Evolutionary conservation across 768 basidiomycete species (phyloP).

Genomic region (Trichaptum fuscoviolaceum): DNA sequence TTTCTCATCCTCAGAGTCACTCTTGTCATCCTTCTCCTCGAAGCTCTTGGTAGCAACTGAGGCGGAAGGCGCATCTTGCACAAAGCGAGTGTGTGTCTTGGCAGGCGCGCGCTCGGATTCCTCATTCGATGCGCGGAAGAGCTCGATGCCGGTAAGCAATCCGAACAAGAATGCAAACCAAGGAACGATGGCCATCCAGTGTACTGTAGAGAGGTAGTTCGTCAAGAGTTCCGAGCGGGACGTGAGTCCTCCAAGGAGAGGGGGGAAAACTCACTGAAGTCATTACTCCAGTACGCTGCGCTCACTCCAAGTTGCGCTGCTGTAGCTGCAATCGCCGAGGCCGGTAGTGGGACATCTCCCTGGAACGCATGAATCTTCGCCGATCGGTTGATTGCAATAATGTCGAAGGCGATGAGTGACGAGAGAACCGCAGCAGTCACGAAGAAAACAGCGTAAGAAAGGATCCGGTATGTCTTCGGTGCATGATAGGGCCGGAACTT

Average conservation of each 20-base stretch:
- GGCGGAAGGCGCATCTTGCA: background rate
- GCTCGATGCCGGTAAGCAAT: conserved; percentile 30
- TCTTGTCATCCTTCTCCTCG: background rate
- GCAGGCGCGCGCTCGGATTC: conserved; percentile 2
- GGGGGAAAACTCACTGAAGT: conserved; percentile 37
- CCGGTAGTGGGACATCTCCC: conserved; percentile 31
- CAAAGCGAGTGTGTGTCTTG: conserved; percentile 10
- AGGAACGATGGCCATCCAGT: conserved; percentile 43
- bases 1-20: background rate
- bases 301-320: conserved; percentile 35
- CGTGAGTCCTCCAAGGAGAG: background rate
- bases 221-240: conserved; percentile 4
- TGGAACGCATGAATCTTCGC: conserved; percentile 40
- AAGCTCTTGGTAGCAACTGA: background rate
- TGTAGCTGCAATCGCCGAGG: conserved; percentile 29
- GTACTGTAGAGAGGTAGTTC: conserved; percentile 30
- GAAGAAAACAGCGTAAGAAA: conserved; percentile 36
- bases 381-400: conserved; percentile 38
- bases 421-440: conserved; percentile 43
- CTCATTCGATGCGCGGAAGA: conserved; percentile 25
- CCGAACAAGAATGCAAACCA: conserved; percentile 47
- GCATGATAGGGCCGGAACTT: conserved; percentile 14
- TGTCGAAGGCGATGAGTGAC: conserved; percentile 41
- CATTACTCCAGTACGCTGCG: conserved; percentile 37
- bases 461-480: conserved; percentile 27